phyloP scores from a whole-genome alignment of 164 flowering plant species.

The Berberis vulgaris region DNA sequence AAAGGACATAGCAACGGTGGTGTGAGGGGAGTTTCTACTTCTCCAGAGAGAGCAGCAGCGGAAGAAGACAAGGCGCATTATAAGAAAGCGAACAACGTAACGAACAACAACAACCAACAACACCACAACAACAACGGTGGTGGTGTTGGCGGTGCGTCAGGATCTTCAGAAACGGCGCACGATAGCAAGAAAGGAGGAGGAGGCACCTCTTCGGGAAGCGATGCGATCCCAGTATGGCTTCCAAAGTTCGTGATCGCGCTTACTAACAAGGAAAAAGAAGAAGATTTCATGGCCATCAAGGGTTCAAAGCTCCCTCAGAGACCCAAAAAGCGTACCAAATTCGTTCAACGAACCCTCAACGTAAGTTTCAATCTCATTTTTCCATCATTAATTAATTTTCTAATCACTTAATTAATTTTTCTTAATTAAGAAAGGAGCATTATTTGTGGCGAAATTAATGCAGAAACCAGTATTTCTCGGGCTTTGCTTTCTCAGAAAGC shows the following conservation, averaged over 20 bases:
- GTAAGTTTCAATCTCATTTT: slow-evolving; percentile 32
- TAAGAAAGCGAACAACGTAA: slow-evolving; percentile 8
- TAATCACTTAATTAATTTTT: neutral
- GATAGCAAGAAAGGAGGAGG: slow-evolving; percentile 47
- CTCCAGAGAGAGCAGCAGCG: slow-evolving; percentile 18
- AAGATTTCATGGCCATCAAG: slow-evolving; percentile 82
- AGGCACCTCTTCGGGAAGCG: slow-evolving; percentile 70
- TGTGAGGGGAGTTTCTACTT: slow-evolving; percentile 19
- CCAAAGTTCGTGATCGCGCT: slow-evolving; percentile 74
- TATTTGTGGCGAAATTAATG: slow-evolving; percentile 4
- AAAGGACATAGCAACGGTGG: slow-evolving; percentile 62
- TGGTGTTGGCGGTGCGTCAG: slow-evolving; percentile 26
- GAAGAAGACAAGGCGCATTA: slow-evolving; percentile 8
- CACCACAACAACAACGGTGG: neutral
- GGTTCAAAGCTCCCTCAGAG: slow-evolving; percentile 91
- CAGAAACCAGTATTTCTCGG: neutral
- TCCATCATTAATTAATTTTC: neutral
- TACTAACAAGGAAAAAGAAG: slow-evolving; percentile 89
- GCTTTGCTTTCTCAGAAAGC: neutral
- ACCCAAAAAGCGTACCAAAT: slow-evolving; percentile 88
- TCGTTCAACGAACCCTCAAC: slow-evolving; percentile 77
- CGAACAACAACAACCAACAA: slow-evolving; percentile 1
- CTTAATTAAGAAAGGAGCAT: neutral
- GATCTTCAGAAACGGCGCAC: slow-evolving; percentile 52
- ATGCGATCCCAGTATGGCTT: slow-evolving; percentile 59